Evolutionary conservation across 306 rosid genomes (phyloP).

Genomic region (Quercus robur): DNA sequence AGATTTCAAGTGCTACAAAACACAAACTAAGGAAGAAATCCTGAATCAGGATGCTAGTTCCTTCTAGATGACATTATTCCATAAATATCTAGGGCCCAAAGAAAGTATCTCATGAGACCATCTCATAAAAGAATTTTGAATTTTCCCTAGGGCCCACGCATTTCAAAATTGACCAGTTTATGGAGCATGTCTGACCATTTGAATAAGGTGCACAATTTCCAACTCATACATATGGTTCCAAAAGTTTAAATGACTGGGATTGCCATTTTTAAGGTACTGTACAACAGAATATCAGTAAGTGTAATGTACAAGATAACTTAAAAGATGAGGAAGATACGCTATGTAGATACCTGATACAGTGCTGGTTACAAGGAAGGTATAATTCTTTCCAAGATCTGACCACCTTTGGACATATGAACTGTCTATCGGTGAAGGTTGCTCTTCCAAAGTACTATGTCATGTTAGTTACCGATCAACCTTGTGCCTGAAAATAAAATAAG

Average conservation of each 20-base stretch:
- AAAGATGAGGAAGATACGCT: neutral
- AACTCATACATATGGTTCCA: neutral
- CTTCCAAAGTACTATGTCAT: neutral
- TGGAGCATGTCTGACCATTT: neutral
- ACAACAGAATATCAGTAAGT: neutral
- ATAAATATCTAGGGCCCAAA: too few species aligned
- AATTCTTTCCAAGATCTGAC: conserved; percentile 7
- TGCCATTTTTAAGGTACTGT: neutral
- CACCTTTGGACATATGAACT: conserved; percentile 5
- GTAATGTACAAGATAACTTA: neutral
- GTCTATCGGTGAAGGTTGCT: neutral
- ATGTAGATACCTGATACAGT: conserved; percentile 20
- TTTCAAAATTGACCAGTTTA: neutral
- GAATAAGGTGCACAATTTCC: neutral
- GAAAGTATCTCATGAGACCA: too few species aligned
- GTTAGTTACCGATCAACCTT: conserved; percentile 46
- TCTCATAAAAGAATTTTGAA: too few species aligned
- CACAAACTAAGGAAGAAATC: neutral
- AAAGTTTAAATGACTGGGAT: neutral
- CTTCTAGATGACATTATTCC: neutral
- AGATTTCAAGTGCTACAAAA: neutral
- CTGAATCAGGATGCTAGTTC: neutral
- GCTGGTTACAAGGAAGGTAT: conserved; percentile 1
- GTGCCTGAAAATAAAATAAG: conserved; percentile 28
- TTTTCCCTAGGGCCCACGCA: neutral